Conservation (phyloP, 2,329 filamentous ascomycete species). For the Cryphonectria parasitica region DNA sequence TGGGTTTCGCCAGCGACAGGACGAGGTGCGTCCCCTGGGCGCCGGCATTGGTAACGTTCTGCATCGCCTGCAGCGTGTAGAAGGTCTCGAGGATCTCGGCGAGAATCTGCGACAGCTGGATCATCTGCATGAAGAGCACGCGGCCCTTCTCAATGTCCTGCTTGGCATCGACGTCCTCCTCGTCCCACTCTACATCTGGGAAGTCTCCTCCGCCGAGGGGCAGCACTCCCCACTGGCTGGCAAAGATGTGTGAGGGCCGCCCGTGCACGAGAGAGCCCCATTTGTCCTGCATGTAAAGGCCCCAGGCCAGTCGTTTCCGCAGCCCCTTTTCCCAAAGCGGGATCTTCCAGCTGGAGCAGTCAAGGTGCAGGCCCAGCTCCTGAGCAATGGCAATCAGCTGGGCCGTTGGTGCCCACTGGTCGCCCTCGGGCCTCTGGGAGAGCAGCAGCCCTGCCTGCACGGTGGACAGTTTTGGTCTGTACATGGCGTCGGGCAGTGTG, state of each 20-base stretch:
- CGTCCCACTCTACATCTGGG: constrained; percentile 70
- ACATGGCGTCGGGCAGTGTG: constrained; percentile 52
- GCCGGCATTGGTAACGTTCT: constrained; percentile 67
- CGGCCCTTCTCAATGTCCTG: constrained; percentile 70
- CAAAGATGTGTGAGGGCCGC: constrained; percentile 75
- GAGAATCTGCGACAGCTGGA: constrained; percentile 74
- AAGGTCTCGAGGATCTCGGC: constrained; percentile 82
- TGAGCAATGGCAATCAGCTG: constrained; percentile 62
- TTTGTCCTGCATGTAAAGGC: constrained; percentile 66
- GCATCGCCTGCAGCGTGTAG: constrained; percentile 78
- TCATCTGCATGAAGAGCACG: constrained; percentile 74
- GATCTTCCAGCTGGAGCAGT: constrained; percentile 65
- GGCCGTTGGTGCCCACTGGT: constrained; percentile 54
- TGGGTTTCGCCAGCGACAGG: constrained; percentile 76
- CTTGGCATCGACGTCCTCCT: constrained; percentile 63
- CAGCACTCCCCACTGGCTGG: constrained; percentile 76
- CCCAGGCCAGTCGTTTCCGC: constrained; percentile 66
- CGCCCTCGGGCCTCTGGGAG: constrained; percentile 52
- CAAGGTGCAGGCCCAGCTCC: constrained; percentile 62
- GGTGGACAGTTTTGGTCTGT: constrained; percentile 58
- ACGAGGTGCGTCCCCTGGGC: constrained; percentile 73
- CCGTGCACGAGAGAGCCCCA: constrained; percentile 88
- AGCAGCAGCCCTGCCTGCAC: constrained; percentile 59
- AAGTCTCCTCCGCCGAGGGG: constrained; percentile 70
- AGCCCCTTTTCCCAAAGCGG: constrained; percentile 66